Base-by-base conservation (phyloP, 2,329 filamentous ascomycete species). In the Colletotrichum sp. region DNA sequence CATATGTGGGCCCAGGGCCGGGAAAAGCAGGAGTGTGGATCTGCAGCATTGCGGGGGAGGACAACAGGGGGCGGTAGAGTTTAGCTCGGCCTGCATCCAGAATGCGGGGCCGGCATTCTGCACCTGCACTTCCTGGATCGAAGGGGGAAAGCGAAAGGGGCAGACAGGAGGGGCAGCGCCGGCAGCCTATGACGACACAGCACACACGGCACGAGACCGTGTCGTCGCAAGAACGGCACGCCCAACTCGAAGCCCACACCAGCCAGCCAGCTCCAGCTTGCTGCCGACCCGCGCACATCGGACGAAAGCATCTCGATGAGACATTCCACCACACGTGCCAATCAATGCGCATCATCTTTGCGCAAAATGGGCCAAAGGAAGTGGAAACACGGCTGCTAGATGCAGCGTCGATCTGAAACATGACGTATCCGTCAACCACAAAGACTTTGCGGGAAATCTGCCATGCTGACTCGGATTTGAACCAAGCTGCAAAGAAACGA, bases 81-180 rank as follows among this genome's bases (percentile, higher is more conserved):
- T 65, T 75, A 75, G 73, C 70, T 58, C 52, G 73, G 61, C 64
- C 62, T 72, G 64, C 72, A 55, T 70, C 18, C n/a, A 68, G 34
- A 62, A 15, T 68, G 56, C 56, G 73, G 73, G 69, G 43, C 70
- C 70, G 69, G 36, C 72, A 75, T 18, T n/a, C 16, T 36, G 28
- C 12, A 18, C n/a, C 16, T 34, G 16, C 38, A 36, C 38, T 30
- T 60, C 34, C 28, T 48, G 34, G 60, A 34, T 34, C 34, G 34
- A 36, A 66, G 15, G 56, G 32, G 26, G n/a, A 32, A 38, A 18
- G 30, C 36, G 71, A 13, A 34, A 34, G 61, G 61, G 34, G 61
- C 21, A 43, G 32, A 16, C 8, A 21, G 28, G 60, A 62, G n/a
- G 30, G 30, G 60, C 15, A n/a, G 30, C 26, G 60, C 30, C n/a